Evolutionary conservation across 768 basidiomycete species (phyloP), one percentile per base, ranked within the genome.

Genomic region (Phylloporus sp.): DNA sequence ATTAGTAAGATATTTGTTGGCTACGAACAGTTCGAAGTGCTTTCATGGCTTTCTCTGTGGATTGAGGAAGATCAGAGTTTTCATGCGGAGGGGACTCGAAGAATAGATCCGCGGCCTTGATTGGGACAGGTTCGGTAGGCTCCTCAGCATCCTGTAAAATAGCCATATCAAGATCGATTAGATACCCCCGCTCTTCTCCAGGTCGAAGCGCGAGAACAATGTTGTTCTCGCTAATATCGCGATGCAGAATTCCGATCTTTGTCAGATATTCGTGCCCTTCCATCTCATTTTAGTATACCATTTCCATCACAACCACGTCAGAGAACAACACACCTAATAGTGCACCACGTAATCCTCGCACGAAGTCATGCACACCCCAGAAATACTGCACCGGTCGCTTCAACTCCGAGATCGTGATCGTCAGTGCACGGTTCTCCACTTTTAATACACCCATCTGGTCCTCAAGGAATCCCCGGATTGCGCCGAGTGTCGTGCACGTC

Each of bases 151-250:
- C 14, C 13, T 29, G 28, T 14, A 29, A 14, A 6, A 29, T 29
- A 6, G 28, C 28, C 28, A 29, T 29, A 14, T 29, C 28, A 1
- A 29, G 4, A 6, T 29, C 28, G 13, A 29, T 29, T 6, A 29
- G 28, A 29, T 29, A 29, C 15, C 63, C 64, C 20, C 44, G 13
- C 24, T 43, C 49, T 5, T 26, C 48, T 42, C 44, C 46, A 20
- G 42, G 47, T 9, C 17, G 29, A 9, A 8, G 35, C 8, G 49
- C 48, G 9, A 68, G 60, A 8, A 69, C 56, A n/a, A 70, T 53
- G 42, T 68, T 68, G 9, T 66, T 64, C 17, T 58, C 56, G 49
- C 64, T 68, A 36, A 68, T 49, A 38, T 70, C 63, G 10, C 64
- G 55, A 32, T 69, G 66, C 2, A 68, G 38, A 35, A 71, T 56